Evolutionary conservation across 108 stramenopile genomes (phyloP), one percentile per base, ranked within the genome.

Genomic region (Skeletonema menzelii): DNA sequence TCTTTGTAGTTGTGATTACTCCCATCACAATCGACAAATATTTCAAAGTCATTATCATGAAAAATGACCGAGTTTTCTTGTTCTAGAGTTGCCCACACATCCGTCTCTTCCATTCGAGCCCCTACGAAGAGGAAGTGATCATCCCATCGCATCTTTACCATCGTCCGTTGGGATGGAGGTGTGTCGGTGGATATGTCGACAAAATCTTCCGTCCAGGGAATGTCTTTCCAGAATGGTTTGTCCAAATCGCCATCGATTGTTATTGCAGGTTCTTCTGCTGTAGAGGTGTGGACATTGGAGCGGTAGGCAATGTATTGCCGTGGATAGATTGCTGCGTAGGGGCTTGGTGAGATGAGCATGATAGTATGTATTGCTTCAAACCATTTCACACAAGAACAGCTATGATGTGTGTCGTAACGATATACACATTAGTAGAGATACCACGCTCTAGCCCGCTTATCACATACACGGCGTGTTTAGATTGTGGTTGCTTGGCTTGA

Each of bases 1-100:
- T 96, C 95, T 67, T 94, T 94, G 79, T 96, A 96, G 66, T 86
- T 56, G 69, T 90, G 89, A 77, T 82, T 85, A 22, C 70, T 79
- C 8, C 87, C 89, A 26, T 75, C 63, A 20, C 88, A 81, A 67
- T 96, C 93, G 34, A 96, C 67, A 72, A 96, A 96, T 26, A 96
- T 88, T 80, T 96, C 96, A 82, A 95, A 95, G 56, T 80, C 79
- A 62, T 80, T 80, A 68, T 80, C 72, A 56, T 95, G 94, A 85
- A 82, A 95, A 59, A 95, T 95, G 14, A 91, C 87, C 28, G 84
- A 82, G 75, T 95, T 95, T 4, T 88, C 85, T 65, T 91, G 77
- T 2, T 82, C 80, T 4, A 83, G 59, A 20, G 81, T 82, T 34
- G 65, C 72, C 79, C 79, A 80, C 0, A 80, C 79, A 65, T 80